Evolutionary conservation across 208 protist species (phyloP).

Genomic region (Wallacemonas rigidus): DNA sequence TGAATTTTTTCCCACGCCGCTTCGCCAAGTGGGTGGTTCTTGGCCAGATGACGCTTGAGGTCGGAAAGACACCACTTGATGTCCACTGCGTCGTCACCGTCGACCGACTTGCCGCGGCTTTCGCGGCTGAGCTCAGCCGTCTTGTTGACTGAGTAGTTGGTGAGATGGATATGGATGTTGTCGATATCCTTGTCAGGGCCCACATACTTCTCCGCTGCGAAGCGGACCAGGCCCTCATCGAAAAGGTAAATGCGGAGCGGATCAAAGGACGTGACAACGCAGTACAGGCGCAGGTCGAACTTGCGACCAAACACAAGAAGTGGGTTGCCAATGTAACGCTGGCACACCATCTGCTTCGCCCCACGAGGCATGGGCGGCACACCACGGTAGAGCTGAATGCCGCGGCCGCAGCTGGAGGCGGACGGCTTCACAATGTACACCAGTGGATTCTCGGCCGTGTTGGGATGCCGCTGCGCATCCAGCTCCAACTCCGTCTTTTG

Average conservation of each 20-base stretch:
- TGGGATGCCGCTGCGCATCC: constrained; percentile 64
- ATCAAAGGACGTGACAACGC: constrained; percentile 90
- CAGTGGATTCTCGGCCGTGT: constrained; percentile 58
- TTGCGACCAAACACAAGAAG: constrained; percentile 94
- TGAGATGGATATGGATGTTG: constrained; percentile 94
- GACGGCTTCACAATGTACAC: constrained; percentile 91
- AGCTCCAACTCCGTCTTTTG: constrained; percentile 60
- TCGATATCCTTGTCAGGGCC: constrained; percentile 76
- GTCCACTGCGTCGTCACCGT: constrained; percentile 76
- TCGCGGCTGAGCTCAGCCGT: constrained; percentile 69
- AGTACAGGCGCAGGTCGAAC: constrained; percentile 96
- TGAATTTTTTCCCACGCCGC: constrained; percentile 69
- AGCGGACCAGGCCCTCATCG: constrained; percentile 94
- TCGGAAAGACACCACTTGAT: constrained; percentile 92
- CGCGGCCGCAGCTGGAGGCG: constrained; percentile 89
- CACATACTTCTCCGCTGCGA: constrained; percentile 93
- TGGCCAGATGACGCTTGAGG: constrained; percentile 59
- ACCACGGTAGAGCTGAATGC: constrained; percentile 74
- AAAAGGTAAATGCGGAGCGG: constrained; percentile 92
- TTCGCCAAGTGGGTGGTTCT: constrained; percentile 51
- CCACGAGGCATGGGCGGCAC: constrained; percentile 72
- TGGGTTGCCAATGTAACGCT: constrained; percentile 93
- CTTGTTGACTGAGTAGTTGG: constrained; percentile 98
- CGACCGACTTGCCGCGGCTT: constrained; percentile 65
- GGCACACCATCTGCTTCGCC: constrained; percentile 79